These are phyloP conservation scores for Hysterium pulicare DNA, from an alignment of 2,329 filamentous ascomycete genomes.

Conservation along the genomic window DNA sequence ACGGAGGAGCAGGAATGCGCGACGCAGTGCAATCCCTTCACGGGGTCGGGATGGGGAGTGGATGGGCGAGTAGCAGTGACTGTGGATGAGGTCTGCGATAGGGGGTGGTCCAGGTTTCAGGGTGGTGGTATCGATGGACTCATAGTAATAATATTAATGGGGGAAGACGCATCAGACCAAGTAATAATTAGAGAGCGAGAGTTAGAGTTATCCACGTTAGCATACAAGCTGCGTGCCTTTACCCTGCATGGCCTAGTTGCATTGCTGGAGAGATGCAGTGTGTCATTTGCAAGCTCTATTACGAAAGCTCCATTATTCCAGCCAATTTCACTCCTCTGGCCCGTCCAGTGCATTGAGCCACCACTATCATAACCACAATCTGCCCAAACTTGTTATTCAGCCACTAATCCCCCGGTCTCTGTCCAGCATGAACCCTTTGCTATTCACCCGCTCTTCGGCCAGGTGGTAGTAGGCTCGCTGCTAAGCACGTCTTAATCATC, in stretches of 20 bases:
- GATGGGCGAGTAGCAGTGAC: neutral
- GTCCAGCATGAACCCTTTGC: neutral
- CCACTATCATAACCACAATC: neutral
- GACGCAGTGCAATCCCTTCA: neutral
- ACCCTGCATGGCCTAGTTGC: slow-evolving; percentile 22
- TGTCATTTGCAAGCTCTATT: slow-evolving; percentile 15
- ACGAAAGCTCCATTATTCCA: slow-evolving; percentile 11
- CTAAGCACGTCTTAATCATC: neutral
- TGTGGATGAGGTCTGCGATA: neutral
- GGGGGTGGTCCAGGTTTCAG: neutral
- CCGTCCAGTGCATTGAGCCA: neutral
- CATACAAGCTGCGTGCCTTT: slow-evolving; percentile 12
- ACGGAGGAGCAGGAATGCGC: slow-evolving; percentile 11
- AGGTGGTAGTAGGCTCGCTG: neutral
- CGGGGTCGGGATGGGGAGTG: neutral
- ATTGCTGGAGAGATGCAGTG: slow-evolving; percentile 18
- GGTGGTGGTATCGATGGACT: neutral
- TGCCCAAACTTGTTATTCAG: neutral
- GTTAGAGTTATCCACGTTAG: slow-evolving; percentile 17
- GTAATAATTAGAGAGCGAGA: neutral
- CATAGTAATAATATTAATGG: neutral
- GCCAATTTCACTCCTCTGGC: neutral
- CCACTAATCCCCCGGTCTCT: neutral
- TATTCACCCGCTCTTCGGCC: neutral
- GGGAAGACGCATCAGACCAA: neutral